Base-by-base conservation (phyloP, 345 rosid genomes). In the Citropsis articulata region DNA sequence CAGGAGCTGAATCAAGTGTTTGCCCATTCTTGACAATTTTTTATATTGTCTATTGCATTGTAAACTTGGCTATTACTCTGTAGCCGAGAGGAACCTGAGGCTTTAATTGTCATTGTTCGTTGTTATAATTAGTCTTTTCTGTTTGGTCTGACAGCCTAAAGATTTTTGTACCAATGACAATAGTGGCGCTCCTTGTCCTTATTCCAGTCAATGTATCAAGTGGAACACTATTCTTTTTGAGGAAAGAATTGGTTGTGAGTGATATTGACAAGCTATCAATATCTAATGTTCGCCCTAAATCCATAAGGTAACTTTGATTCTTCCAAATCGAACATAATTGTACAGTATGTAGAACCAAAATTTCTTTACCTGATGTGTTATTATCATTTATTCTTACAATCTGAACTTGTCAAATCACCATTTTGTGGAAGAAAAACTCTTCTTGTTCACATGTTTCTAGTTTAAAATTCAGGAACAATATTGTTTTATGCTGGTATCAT, bases 121-220 rank as follows among this genome's bases (percentile, higher is more conserved):
- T 22, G 22, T 24, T 63, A 4, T 67, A 30, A 64, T 56, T 59
- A 24, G 31, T 76, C 71, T 42, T 59, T 63, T 75, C 50, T 63
- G 48, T 79, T 77, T 66, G 33, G 13, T 85, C 38, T 87, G 79
- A 68, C 94, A 96, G 99, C 66, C 73, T 96, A 71, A 96, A 90
- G 96, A 94, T 96, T 81, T 96, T 96, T 84, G 88, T 82, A 53
- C 99, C 99, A 21, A 83, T 88, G 24, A 86, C 98, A 36, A 31
- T 96, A 21, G 69, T 94, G 81, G 97, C 97, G 4, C 90, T 96
- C 36, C 85, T 84, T 73, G 85, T 96, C 75, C 95, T 96, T 33
- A 86, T 96, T 82, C 99, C 99, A 33, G 99, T 96, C 79, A 96
- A 94, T 78, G 91, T 94, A 68, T 94, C 99, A 48, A 92, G 91